A percentile compares a stretch with the other conserved stretches of the same genome.
phyloP scores from a whole-genome alignment of 2,329 filamentous ascomycete species.

The Verruconis gallopava region DNA sequence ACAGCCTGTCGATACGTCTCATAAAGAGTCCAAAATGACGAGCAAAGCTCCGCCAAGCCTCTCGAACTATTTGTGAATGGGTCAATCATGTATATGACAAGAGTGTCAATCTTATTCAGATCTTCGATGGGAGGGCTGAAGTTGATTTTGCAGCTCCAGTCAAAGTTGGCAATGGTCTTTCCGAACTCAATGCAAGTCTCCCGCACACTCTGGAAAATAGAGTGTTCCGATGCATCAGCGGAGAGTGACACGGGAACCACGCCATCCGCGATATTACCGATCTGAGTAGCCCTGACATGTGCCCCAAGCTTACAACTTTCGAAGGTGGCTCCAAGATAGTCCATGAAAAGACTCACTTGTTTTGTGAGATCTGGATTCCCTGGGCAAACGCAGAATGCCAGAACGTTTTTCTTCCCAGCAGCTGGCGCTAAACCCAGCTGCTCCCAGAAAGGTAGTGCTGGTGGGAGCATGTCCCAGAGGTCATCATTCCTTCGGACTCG shows the following conservation, averaged over 20 bases:
- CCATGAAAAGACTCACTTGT: constrained; percentile 50
- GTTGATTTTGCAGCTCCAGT: constrained; percentile 15
- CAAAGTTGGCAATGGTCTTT: constrained; percentile 24
- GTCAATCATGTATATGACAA: constrained; percentile 68
- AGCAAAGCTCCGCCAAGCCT: constrained; percentile 54
- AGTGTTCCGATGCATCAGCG: constrained; percentile 15
- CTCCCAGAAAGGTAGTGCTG: constrained; percentile 71
- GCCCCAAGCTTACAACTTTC: constrained; percentile 60
- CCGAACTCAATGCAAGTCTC: constrained; percentile 28
- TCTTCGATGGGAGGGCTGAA: constrained; percentile 15
- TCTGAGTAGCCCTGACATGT: constrained; percentile 30
- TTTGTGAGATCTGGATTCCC: constrained; percentile 49
- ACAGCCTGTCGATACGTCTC: constrained; percentile 46
- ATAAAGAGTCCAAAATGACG: constrained; percentile 60
- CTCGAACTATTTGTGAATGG: constrained; percentile 44
- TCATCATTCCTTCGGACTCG: constrained; percentile 58
- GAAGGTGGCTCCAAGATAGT: constrained; percentile 56
- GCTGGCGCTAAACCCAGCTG: constrained; percentile 61
- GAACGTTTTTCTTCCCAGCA: constrained; percentile 57
- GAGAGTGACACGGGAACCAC: constrained; percentile 19
- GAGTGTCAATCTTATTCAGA: constrained; percentile 37
- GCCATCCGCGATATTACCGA: constrained; percentile 16
- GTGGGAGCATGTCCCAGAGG: constrained; percentile 59
- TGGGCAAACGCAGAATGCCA: constrained; percentile 58
- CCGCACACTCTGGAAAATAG: constrained; percentile 19